Conservation (phyloP, 306 rosid species). For the Gastrolobium bilobum region DNA sequence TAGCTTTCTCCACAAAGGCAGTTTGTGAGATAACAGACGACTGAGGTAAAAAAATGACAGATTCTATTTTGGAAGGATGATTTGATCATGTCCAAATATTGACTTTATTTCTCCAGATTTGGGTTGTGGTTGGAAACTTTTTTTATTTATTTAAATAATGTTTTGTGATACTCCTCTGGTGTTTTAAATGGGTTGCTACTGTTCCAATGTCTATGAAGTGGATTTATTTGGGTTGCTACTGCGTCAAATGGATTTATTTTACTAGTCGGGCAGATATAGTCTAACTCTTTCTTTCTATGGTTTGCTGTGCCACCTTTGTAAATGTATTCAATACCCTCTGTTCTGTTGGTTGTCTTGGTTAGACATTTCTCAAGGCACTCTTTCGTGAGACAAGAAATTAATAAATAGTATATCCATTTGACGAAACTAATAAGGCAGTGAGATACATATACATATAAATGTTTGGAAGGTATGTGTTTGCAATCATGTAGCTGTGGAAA, state of each 20-base stretch:
- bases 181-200: background rate
- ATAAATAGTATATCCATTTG: slow-evolving; percentile 47
- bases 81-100: too few relatives aligned
- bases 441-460: slow-evolving; percentile 42
- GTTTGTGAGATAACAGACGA: too few relatives aligned
- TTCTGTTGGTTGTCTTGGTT: slow-evolving; percentile 68
- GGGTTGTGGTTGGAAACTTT: too few relatives aligned
- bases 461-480: slow-evolving; percentile 48
- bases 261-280: slow-evolving; percentile 33
- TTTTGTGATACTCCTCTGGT: too few relatives aligned
- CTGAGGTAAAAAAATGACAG: too few relatives aligned
- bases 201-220: background rate
- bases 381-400: background rate
- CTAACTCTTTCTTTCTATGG: slow-evolving; percentile 52
- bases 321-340: slow-evolving; percentile 64
- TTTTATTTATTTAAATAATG: too few relatives aligned
- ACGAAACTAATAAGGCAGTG: slow-evolving; percentile 31
- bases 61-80: too few relatives aligned
- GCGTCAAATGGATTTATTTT: slow-evolving; percentile 57
- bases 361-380: slow-evolving; percentile 56
- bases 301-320: slow-evolving; percentile 67
- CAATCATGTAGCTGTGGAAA: slow-evolving; percentile 58
- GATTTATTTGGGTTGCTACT: too few relatives aligned
- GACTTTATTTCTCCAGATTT: too few relatives aligned
- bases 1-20: too few relatives aligned